A percentile compares a stretch with the other conserved stretches of the same genome.
phyloP scores from a whole-genome alignment of 2,329 filamentous ascomycete genomes.

The Sarocladium strictum region DNA sequence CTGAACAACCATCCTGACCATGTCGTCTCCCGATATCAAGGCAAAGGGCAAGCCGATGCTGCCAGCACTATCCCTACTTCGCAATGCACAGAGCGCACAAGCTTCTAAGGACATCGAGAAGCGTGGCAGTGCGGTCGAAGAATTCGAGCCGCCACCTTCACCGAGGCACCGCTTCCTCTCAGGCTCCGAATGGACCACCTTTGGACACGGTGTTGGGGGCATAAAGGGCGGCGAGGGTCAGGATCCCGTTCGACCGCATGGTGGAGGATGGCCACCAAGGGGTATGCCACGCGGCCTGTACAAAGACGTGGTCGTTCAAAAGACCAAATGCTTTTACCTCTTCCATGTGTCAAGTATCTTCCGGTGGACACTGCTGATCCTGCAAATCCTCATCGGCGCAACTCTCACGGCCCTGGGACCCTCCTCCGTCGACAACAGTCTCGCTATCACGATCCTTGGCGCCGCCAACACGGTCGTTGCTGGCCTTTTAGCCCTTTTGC shows the following conservation, averaged over 20 bases:
- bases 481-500: constrained; percentile 43
- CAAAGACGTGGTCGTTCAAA: constrained; percentile 38
- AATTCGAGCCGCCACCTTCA: constrained; percentile 14
- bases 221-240: constrained; percentile 39
- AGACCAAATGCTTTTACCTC: constrained; percentile 36
- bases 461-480: constrained; percentile 44
- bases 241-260: constrained; percentile 33
- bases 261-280: constrained; percentile 37
- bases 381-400: constrained; percentile 44
- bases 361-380: constrained; percentile 40
- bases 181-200: constrained; percentile 37
- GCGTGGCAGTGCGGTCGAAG: not conserved
- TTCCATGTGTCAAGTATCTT: constrained; percentile 37
- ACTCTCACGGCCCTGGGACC: constrained; percentile 44
- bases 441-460: constrained; percentile 42
- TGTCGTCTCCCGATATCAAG: not conserved
- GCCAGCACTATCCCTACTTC: constrained; percentile 1
- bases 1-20: not conserved
- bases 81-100: constrained; percentile 1
- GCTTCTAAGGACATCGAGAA: not conserved
- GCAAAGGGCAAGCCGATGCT: constrained; percentile 1
- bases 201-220: constrained; percentile 42
- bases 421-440: constrained; percentile 28
- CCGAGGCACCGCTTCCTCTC: constrained; percentile 33
- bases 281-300: constrained; percentile 45